Base-by-base conservation (phyloP, 805 yeast species). In the Lipomyces lipofer region DNA sequence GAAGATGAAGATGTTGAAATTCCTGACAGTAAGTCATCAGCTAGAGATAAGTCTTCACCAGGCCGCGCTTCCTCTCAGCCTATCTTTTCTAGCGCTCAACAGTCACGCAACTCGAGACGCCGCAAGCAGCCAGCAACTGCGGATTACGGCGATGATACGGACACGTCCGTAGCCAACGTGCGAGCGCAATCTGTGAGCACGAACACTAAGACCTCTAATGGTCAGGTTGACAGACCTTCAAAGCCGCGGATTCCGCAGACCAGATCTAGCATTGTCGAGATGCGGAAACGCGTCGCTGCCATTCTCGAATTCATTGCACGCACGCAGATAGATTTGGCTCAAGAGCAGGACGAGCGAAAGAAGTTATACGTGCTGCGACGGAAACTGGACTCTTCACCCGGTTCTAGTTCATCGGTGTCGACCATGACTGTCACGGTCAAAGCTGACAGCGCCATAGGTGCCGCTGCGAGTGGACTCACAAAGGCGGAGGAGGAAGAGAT, bases 261-360 rank as follows among this genome's bases (percentile, higher is more conserved):
- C 19, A 79, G 88, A 51, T 80, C 87, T 2, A 80, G 90, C 2
- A 70, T 91, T 56, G 79, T 80, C 63, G 99, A 92, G 69, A 85
- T 92, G 88, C 80, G 90, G 52, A 83, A 88, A 65, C 78, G 99
- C 55, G 86, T 90, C 1, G 85, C 88, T 2, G 95, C 97, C 1
- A 92, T 92, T 19, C 73, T 92, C 63, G 98, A 94, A 71, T 94
- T 91, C 77, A 79, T 92, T 24, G 88, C 91, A 10, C 77, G 96
- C 49, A 86, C 95, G 1, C 96, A 90, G 69, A 71, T 84, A 58
- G 98, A 92, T 66, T 72, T 92, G 57, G 84, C 85, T 44, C 80
- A 80, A 49, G 96, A 90, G 63, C 84, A 84, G 61, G 72, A 77
- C n/a, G 80, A 78, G 40, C 82, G 83, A 51, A 74, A 72, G 27